A percentile compares a stretch with the other conserved stretches of the same genome.
phyloP scores from a whole-genome alignment of 306 rosid genomes.

The Quercus suber region DNA sequence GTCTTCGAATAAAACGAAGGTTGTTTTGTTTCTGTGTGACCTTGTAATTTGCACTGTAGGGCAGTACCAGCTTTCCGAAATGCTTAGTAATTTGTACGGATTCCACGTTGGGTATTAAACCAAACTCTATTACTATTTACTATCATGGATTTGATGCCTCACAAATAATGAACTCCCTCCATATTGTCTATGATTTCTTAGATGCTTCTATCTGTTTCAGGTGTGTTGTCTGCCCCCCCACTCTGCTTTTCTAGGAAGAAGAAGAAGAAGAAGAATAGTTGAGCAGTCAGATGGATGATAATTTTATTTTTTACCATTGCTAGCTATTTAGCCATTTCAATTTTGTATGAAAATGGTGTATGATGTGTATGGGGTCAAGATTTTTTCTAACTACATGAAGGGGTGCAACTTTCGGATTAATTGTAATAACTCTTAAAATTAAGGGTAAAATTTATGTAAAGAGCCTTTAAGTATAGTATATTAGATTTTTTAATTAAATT shows the following conservation, averaged over 20 bases:
- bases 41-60: neutral
- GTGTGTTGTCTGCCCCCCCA: neutral
- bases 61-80: neutral
- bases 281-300: too few relatives aligned
- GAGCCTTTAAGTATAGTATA: too few relatives aligned
- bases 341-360: too few relatives aligned
- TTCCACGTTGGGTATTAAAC: constrained; percentile 2
- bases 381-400: too few relatives aligned
- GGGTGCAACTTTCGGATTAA: too few relatives aligned
- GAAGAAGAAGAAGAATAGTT: too few relatives aligned
- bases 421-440: too few relatives aligned
- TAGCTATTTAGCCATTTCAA: too few relatives aligned
- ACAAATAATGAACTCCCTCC: neutral
- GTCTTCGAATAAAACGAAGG: neutral
- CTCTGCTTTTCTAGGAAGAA: neutral
- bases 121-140: neutral
- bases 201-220: neutral
- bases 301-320: too few relatives aligned
- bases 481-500: too few relatives aligned
- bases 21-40: neutral
- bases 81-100: neutral
- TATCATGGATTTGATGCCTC: neutral
- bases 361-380: too few relatives aligned
- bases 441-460: too few relatives aligned
- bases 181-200: neutral